Base-by-base conservation (phyloP, 495 filamentous ascomycete species). In the Chaetomidium leptoderma region DNA sequence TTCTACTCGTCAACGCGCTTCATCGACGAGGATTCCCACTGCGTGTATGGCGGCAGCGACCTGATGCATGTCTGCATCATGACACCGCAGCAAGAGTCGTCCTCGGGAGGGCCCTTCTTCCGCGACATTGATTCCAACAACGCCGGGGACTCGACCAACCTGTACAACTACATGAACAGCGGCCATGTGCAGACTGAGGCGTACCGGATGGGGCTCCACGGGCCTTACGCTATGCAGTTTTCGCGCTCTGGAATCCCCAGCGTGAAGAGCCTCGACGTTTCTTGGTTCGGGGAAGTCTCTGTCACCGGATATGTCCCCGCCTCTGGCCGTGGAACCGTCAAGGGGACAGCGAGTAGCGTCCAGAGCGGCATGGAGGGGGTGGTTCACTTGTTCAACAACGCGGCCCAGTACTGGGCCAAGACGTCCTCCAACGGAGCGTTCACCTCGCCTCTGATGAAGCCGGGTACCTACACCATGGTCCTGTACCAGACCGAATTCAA, bases 151-250 rank as follows among this genome's bases (percentile, higher is more conserved):
- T 79, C 76, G 45, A 84, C 79, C 10, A 79, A 81, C 39, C 75
- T 86, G 0, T 86, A 85, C 71, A 86, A 81, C 74, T 87, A 86
- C 67, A 87, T 86, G 84, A 86, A 85, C 71, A 81, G 78, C 21
- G 77, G 76, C 13, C 83, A 85, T 53, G 81, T 82, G 10, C 80
- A 85, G 66, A 87, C 83, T 4, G 85, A 87, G 58, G 57, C 72
- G 6, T 85, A 69, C 69, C 77, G 85, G 27, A 81, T 76, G 72
- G 85, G 85, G 24, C 74, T 87, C n/a, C 83, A 88, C 66, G 84
- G 85, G 9, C 84, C 84, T 0, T 88, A 87, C 65, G 74, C 80
- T 6, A 75, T 86, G 68, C 66, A 75, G 48, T 86, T 87, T 66
- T 81, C 83, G 23, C 77, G 81, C 48, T 81, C 78, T 30, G 81